Base-by-base conservation (phyloP, 441 rosid species). In the Omphalea diandra region DNA sequence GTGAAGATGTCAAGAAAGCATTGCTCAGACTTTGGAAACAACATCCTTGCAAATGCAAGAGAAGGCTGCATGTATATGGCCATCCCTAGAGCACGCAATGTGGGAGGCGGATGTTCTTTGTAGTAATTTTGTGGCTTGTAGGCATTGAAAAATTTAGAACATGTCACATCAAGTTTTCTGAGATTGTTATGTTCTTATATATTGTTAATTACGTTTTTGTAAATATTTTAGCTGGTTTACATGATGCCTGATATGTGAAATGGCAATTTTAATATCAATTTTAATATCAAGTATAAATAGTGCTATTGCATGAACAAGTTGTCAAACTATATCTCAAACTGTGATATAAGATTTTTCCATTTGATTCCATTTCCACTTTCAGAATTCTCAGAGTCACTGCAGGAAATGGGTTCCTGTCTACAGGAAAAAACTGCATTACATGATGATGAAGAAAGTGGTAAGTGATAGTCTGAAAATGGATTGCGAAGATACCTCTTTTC, bases 361-460 rank as follows among this genome's bases (percentile, higher is more conserved):
- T 56, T 73, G 58, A 68, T 6, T 67, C 40, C 29, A 64, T 75
- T 76, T 78, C 27, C 50, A 35, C 50, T 70, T 70, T 64, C 86
- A 96, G 98, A 96, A 82, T 96, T 96, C 80, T 91, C 99, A 3
- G 99, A 91, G 73, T 91, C 99, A 3, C 76, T 96, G 82, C 89
- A 77, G 70, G 99, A 96, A 83, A 84, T 96, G 98, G 98, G 99
- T 75, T 78, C 86, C 43, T 93, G 96, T 83, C 86, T 96, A 32
- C 74, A 77, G 81, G 94, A 88, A 78, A 88, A 87, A 81, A 88
- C 87, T 11, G 79, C 90, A 20, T 80, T 84, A 44, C 86, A 87
- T 53, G 86, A 84, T 46, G 85, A 84, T 58, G 84, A 84, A 81
- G 98, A 88, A 79, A 86, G 88, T 73, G 81, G 99, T 93, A 79